A percentile compares a stretch with the other conserved stretches of the same genome.
Conservation (phyloP, 306 rosid genomes). For the Medicago ruthenica region DNA sequence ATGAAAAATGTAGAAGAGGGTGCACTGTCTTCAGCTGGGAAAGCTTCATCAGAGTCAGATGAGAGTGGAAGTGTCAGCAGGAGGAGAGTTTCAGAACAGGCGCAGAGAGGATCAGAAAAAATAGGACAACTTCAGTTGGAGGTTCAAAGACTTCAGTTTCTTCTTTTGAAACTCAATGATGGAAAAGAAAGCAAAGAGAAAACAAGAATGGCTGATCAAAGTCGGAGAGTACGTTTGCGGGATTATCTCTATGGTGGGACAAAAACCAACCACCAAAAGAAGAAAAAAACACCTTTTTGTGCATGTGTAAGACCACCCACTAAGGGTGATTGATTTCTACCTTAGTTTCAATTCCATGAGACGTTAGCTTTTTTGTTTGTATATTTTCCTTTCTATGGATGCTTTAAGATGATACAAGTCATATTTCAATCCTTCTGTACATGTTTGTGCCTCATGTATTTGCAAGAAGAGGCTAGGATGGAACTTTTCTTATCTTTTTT, state of each 20-base stretch:
- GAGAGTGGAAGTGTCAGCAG: conserved; percentile 74
- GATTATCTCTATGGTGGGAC: conserved; percentile 79
- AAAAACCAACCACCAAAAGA: conserved; percentile 57
- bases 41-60: conserved; percentile 45
- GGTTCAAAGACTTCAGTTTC: conserved; percentile 86
- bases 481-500: conserved; percentile 15
- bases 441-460: conserved; percentile 60
- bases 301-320: conserved; percentile 82
- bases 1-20: conserved; percentile 67
- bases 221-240: conserved; percentile 67
- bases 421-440: conserved; percentile 60
- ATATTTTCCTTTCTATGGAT: conserved; percentile 39
- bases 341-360: conserved; percentile 41
- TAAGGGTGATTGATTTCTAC: conserved; percentile 64
- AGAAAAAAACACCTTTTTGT: conserved; percentile 72
- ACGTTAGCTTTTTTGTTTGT: conserved; percentile 53
- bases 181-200: conserved; percentile 62
- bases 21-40: conserved; percentile 54
- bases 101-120: conserved; percentile 77
- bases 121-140: conserved; percentile 88
- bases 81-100: conserved; percentile 74
- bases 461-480: conserved; percentile 47
- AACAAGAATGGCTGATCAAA: conserved; percentile 60
- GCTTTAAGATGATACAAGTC: conserved; percentile 31
- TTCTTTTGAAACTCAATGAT: conserved; percentile 76